A percentile compares a stretch with the other conserved stretches of the same genome.
phyloP scores from a whole-genome alignment of 2,329 filamentous ascomycete species.

The Raffaelea ambrosiae region DNA sequence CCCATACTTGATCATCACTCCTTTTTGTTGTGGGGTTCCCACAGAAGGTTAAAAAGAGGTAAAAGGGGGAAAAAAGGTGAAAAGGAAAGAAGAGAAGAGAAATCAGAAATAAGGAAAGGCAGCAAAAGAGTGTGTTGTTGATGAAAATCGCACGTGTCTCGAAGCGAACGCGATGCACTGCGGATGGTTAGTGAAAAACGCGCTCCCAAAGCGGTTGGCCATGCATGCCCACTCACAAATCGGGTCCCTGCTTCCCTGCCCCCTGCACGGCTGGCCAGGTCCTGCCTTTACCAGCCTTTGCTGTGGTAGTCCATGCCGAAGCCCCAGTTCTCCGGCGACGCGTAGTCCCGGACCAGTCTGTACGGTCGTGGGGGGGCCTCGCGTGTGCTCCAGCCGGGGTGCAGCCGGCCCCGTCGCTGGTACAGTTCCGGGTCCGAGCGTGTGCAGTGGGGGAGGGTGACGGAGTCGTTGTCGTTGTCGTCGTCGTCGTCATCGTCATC shows the following conservation, averaged over 20 bases:
- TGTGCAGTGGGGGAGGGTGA: no score
- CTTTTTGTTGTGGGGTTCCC: not conserved
- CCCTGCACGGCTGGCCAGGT: not conserved
- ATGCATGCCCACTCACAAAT: not conserved
- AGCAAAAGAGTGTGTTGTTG: no score
- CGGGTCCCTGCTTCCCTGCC: not conserved
- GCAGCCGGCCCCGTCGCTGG: not conserved
- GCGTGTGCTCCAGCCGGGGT: not conserved
- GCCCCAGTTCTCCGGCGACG: conserved; percentile 6
- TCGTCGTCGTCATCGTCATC: not conserved
- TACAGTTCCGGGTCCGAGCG: no score
- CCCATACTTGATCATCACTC: no score
- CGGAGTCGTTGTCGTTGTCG: not conserved
- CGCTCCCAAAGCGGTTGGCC: no score
- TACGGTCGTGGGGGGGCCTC: not conserved
- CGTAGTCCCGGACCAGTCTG: conserved; percentile 6
- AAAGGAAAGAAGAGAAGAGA: not conserved
- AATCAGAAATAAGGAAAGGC: no score
- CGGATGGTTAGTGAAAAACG: no score
- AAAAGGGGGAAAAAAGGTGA: not conserved
- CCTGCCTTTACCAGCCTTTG: conserved; percentile 10
- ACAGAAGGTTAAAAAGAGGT: not conserved
- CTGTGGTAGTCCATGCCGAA: conserved; percentile 7
- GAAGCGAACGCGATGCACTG: no score
- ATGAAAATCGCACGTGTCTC: no score